Evolutionary conservation across 352 stramenopile species (phyloP), one percentile per base, ranked within the genome.

Genomic region (Plasmopara viticola): DNA sequence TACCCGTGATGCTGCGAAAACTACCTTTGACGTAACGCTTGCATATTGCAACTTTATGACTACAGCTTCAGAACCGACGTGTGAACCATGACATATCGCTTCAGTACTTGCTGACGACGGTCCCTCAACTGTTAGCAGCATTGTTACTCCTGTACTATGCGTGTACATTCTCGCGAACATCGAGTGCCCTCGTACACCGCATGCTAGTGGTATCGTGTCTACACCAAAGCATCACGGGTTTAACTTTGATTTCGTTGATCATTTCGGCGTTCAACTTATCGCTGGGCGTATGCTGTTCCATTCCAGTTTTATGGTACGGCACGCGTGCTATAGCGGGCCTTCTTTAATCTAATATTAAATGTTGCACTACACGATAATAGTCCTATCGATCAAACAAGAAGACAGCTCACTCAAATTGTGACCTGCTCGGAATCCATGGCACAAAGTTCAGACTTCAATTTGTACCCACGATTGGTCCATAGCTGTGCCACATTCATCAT

Each of bases 131-230:
- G 6, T 15, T 68, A 13, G 60, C 70, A 9, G 61, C 61, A 10
- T 25, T 78, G 30, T 41, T 86, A 7, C 45, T 90, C 49, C 62
- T 86, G 8, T 78, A 82, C 58, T 90, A 87, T 53, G 70, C 74
- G 2, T 71, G 57, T 60, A 90, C 76, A 12, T 85, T 86, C 54
- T 48, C 56, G 6, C 62, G 53, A 34, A 43, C 49, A 6, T 59
- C 56, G 1, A 87, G 74, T 46, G 58, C 51, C 10, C 73, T 83
- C 43, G 42, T 64, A 15, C 76, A 90, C 31, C 72, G 60, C 10
- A 64, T 84, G 52, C 51, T 87, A 25, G 53, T 63, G 34, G 54
- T 82, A 44, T 87, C 78, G 10, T 89, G 70, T 33, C 45, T 81
- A 2, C 78, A 89, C 44, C 68, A 84, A 17, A 46, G 53, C 18